A percentile compares a stretch with the other conserved stretches of the same genome.
Evolutionary conservation across 306 rosid genomes (phyloP).

Genomic region (Rosa chinensis): DNA sequence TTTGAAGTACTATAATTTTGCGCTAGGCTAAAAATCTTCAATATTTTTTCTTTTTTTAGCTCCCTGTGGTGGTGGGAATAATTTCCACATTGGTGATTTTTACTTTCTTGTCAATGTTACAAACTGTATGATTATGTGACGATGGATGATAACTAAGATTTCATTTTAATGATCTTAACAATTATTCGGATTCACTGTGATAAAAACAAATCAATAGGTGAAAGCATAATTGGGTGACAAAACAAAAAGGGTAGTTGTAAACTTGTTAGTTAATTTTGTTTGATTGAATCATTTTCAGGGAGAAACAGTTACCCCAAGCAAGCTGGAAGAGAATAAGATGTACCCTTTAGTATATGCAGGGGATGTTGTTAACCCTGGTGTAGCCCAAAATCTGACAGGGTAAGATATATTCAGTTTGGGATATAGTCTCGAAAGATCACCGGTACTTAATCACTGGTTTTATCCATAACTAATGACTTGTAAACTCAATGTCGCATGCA

Average conservation of each 20-base stretch:
- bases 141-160: neutral
- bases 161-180: neutral
- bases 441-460: neutral
- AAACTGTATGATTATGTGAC: too few relatives aligned
- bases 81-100: too few relatives aligned
- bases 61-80: too few relatives aligned
- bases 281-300: slow-evolving; percentile 48
- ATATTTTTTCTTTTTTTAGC: too few relatives aligned
- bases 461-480: neutral
- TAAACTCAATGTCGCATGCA: slow-evolving; percentile 31
- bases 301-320: slow-evolving; percentile 63
- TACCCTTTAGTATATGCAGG: slow-evolving; percentile 62
- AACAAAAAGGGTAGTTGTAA: neutral
- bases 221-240: neutral
- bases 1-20: neutral
- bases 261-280: slow-evolving; percentile 1
- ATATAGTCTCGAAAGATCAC: neutral
- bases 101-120: too few relatives aligned
- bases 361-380: slow-evolving; percentile 43
- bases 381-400: slow-evolving; percentile 38
- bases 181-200: too few relatives aligned
- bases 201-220: too few relatives aligned
- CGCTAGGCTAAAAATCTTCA: too few relatives aligned
- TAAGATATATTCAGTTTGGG: slow-evolving; percentile 1
- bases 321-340: slow-evolving; percentile 36